Evolutionary conservation across 805 yeast genomes (phyloP).

Genomic region (Isabelozyma rhagii): DNA sequence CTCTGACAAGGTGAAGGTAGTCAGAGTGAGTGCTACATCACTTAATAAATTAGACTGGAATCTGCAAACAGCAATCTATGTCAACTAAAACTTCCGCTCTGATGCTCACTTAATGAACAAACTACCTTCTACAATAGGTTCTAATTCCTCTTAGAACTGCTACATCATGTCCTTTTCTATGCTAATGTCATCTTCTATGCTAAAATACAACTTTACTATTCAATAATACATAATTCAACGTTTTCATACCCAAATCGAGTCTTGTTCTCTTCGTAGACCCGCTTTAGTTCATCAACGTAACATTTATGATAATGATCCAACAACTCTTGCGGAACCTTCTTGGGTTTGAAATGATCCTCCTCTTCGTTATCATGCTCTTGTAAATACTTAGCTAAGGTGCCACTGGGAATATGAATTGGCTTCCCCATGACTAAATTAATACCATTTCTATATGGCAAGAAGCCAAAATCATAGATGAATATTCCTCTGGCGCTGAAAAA

Average conservation of each 20-base stretch:
- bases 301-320: conserved; percentile 69
- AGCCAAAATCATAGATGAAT: conserved; percentile 88
- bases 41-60: conserved; percentile 9
- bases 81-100: not conserved
- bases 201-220: conserved; percentile 15
- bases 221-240: conserved; percentile 45
- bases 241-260: conserved; percentile 49
- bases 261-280: conserved; percentile 67
- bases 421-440: conserved; percentile 73
- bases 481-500: conserved; percentile 89
- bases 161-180: not conserved
- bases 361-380: conserved; percentile 14
- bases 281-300: conserved; percentile 62
- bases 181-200: too few species aligned
- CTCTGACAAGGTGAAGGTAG: not conserved
- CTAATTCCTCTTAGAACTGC: too few species aligned
- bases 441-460: conserved; percentile 80
- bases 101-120: not conserved
- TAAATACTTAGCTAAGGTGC: conserved; percentile 28
- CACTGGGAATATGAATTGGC: conserved; percentile 58
- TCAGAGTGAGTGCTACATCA: not conserved
- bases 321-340: conserved; percentile 35
- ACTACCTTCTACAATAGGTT: not conserved
- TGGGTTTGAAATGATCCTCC: conserved; percentile 7
- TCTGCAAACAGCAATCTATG: conserved; percentile 3